Evolutionary conservation across 768 basidiomycete genomes (phyloP), one percentile per base, ranked within the genome.

Genomic region (Pulveroboletus ravenelii): DNA sequence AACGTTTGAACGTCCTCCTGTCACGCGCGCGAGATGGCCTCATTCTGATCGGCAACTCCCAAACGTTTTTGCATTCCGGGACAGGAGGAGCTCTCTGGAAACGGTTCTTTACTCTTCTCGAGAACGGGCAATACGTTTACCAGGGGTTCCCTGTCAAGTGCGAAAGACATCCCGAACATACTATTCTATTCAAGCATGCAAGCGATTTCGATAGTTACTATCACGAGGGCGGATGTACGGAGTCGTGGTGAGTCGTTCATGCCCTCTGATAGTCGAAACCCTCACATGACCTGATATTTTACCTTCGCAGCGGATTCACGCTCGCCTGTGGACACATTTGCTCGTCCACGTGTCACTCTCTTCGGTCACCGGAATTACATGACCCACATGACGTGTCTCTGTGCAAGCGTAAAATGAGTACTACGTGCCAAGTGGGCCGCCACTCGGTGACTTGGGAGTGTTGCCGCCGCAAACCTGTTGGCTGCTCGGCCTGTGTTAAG

Each of bases 1-100:
- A 88, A 64, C 78, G 87, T 29, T 65, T 87, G 23, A 88, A 85
- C 42, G 86, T 88, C n/a, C 70, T 88, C 2, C 70, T 88, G 10
- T 87, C 86, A 0, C 79, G 86, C 10, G 82, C 85, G 6, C 76
- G 85, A 3, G 70, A 87, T 54, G 81, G 75, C 0, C 60, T 86
- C 13, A 78, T 88, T 50, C 74, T 88, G 64, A 76, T 88, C 20
- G 86, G 86, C 7, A 86, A 87, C 56, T 67, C 76, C 0, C 57
- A 78, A 3, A 88, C 86, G 0, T 87, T 87, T 68, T 62, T 66
- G 37, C 68, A 73, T 5, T 71, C 85, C 7, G 74, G 73, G 30
- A 81, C 75, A 53, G 84, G 84, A 1, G 65, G 63, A 5, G 70
- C 69, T 1, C 48, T 84, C 0, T 87, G 85, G 85, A 58, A 45